These are phyloP conservation scores for Cyberlindnera mississippiensis DNA, from an alignment of 805 yeast genomes.

Conservation along the genomic window DNA sequence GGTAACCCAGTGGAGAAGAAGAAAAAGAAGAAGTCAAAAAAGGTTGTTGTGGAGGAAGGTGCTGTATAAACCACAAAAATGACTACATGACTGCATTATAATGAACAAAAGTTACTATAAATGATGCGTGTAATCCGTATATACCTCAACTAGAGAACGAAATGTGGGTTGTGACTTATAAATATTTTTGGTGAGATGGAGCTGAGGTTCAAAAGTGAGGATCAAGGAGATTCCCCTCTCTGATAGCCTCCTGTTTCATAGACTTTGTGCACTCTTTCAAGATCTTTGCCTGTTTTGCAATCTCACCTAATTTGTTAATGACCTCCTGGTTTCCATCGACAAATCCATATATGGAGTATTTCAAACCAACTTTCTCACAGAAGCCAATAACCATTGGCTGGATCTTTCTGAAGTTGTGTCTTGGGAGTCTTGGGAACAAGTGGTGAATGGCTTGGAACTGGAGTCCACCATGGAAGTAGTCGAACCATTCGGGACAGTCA, in stretches of 20 bases:
- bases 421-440: slow-evolving; percentile 81
- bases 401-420: slow-evolving; percentile 77
- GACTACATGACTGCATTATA: background rate
- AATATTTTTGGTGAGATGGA: background rate
- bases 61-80: background rate
- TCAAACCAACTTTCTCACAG: slow-evolving; percentile 71
- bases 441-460: slow-evolving; percentile 93
- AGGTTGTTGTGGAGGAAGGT: background rate
- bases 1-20: slow-evolving; percentile 33
- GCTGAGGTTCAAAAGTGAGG: slow-evolving; percentile 1
- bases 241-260: slow-evolving; percentile 49
- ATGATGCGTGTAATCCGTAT: too few relatives aligned
- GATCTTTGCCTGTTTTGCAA: slow-evolving; percentile 75
- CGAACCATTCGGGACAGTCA: slow-evolving; percentile 90
- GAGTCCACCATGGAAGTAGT: slow-evolving; percentile 85
- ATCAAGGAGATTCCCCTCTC: slow-evolving; percentile 24
- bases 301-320: slow-evolving; percentile 62
- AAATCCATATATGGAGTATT: slow-evolving; percentile 82
- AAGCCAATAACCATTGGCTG: slow-evolving; percentile 71
- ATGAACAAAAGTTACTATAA: too few relatives aligned
- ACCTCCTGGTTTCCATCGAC: slow-evolving; percentile 72
- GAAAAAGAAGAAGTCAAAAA: slow-evolving; percentile 18
- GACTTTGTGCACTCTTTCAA: slow-evolving; percentile 68
- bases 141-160: too few relatives aligned
- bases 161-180: background rate